phyloP scores from a whole-genome alignment of 331 rosid genomes.

The Malus hybrid region DNA sequence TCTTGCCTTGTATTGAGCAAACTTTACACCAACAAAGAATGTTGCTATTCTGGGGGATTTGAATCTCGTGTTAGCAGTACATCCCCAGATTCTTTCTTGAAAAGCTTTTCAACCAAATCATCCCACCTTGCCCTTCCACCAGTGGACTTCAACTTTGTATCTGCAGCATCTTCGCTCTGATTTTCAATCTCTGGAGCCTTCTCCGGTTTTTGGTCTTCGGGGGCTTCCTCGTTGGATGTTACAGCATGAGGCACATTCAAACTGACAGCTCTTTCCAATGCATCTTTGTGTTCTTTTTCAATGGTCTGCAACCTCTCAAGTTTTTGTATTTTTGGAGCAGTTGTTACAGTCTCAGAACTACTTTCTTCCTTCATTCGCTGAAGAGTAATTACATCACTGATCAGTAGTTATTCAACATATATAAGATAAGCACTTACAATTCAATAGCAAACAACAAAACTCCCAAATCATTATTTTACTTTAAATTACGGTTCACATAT shows the following conservation, averaged over 20 bases:
- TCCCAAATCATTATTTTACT: background rate
- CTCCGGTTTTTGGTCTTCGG: constrained; percentile 18
- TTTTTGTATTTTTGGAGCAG: constrained; percentile 48
- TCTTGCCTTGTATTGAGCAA: background rate
- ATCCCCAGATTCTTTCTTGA: constrained; percentile 32
- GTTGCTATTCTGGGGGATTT: constrained; percentile 19
- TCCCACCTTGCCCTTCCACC: constrained; percentile 56
- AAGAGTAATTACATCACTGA: background rate
- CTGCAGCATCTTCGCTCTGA: constrained; percentile 6
- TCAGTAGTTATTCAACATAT: background rate
- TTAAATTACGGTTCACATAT: background rate
- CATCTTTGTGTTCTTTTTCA: constrained; percentile 71
- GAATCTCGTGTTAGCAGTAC: constrained; percentile 18
- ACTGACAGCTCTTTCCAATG: constrained; percentile 75
- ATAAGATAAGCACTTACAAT: background rate
- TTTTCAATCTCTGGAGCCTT: constrained; percentile 21
- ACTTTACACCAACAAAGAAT: background rate
- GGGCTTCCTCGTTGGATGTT: constrained; percentile 18
- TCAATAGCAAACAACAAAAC: constrained; percentile 5
- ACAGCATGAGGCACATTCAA: constrained; percentile 72
- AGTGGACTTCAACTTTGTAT: constrained; percentile 19
- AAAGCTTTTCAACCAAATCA: constrained; percentile 54
- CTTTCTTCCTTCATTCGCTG: constrained; percentile 44
- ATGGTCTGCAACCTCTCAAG: constrained; percentile 56
- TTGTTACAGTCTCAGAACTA: constrained; percentile 27